Conservation (phyloP, 768 basidiomycete genomes). For the Lactarius sp. region DNA sequence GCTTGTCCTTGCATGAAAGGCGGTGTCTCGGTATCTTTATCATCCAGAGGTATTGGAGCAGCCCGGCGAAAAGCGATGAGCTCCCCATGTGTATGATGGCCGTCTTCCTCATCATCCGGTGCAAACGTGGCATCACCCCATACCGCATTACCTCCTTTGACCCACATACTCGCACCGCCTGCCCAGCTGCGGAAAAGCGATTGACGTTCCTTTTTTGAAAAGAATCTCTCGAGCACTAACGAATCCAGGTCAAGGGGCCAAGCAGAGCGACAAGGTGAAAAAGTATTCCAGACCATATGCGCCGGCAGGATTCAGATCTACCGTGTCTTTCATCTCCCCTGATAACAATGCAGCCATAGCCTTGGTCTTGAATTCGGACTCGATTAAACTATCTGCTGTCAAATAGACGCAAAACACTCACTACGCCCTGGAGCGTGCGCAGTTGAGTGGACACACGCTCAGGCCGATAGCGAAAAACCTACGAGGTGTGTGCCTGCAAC, state of each 20-base stretch:
- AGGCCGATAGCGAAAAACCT: constrained; percentile 27
- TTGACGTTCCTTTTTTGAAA: constrained; percentile 84
- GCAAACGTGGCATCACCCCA: constrained; percentile 78
- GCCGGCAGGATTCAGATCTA: constrained; percentile 77
- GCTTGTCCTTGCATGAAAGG: constrained; percentile 14
- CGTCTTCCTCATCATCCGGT: constrained; percentile 65
- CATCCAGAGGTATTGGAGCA: not conserved
- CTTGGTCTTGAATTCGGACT: constrained; percentile 57
- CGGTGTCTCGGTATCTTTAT: constrained; percentile 24
- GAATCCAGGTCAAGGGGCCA: not conserved
- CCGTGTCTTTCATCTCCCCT: constrained; percentile 94
- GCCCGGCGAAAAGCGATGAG: constrained; percentile 71
- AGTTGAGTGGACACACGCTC: not conserved
- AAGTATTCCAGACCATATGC: constrained; percentile 51
- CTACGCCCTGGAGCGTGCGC: constrained; percentile 55
- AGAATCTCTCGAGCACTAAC: constrained; percentile 79
- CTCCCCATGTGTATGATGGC: constrained; percentile 66
- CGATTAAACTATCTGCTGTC: not conserved
- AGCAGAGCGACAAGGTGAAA: not conserved
- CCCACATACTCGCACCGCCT: constrained; percentile 90
- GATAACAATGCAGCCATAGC: constrained; percentile 93
- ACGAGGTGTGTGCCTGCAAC: constrained; percentile 87
- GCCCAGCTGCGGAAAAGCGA: constrained; percentile 93
- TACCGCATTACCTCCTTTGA: constrained; percentile 81
- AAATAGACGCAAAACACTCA: constrained; percentile 34